Evolutionary conservation across 2,329 filamentous ascomycete genomes (phyloP).

Genomic region (Chalaropsis ovoidea): DNA sequence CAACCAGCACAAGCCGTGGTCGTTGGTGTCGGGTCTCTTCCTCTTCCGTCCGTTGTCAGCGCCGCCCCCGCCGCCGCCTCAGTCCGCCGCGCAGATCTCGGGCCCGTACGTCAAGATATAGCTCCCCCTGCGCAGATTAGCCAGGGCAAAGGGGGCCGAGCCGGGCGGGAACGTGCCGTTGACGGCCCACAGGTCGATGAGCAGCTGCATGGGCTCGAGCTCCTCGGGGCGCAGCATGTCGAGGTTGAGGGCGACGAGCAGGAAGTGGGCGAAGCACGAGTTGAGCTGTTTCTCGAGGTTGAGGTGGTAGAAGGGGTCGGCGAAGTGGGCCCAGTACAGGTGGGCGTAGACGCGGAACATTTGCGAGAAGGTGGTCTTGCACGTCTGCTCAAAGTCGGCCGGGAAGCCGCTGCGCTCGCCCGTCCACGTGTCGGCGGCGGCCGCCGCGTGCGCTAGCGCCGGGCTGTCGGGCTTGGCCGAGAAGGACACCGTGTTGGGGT

Average conservation of each 20-base stretch:
- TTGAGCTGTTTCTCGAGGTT: conserved; percentile 59
- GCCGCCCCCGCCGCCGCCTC: neutral
- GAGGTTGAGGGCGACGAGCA: conserved; percentile 56
- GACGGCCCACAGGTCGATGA: conserved; percentile 68
- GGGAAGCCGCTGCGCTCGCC: conserved; percentile 76
- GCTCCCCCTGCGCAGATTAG: conserved; percentile 41
- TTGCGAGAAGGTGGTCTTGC: conserved; percentile 73
- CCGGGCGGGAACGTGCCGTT: conserved; percentile 64
- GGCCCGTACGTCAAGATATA: conserved; percentile 30
- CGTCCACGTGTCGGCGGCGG: conserved; percentile 50
- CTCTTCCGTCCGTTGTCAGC: neutral
- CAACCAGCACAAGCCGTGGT: too few relatives aligned
- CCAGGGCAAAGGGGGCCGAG: conserved; percentile 43
- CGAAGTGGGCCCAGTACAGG: conserved; percentile 77
- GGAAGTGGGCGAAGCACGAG: conserved; percentile 63
- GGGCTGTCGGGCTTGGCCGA: conserved; percentile 43
- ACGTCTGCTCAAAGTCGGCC: conserved; percentile 63
- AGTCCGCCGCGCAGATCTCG: conserved; percentile 24
- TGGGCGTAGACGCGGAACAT: conserved; percentile 88
- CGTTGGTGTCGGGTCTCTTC: neutral
- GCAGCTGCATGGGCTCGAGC: conserved; percentile 70
- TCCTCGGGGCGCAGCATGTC: conserved; percentile 65
- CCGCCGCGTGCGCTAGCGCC: conserved; percentile 37
- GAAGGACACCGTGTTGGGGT: conserved; percentile 50
- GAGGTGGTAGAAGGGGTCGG: conserved; percentile 61